Percentiles rank a stretch among this genome's conserved stretches.
Conservation (phyloP, 345 rosid species). For the Gossypium herbaceum region DNA sequence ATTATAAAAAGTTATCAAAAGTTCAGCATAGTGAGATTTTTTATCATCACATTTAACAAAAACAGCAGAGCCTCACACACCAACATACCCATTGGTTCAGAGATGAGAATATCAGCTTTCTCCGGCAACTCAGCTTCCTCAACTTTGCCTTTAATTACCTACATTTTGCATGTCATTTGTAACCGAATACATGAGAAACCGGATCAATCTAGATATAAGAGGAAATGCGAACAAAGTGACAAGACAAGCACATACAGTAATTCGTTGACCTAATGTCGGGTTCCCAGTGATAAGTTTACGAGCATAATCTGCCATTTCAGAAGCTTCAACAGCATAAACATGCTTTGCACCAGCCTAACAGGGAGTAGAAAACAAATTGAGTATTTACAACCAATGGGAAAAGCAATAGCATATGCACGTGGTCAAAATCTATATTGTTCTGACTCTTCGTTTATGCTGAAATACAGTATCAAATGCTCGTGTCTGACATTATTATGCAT, state of each 20-base stretch:
- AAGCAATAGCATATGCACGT: neutral
- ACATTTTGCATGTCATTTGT: constrained; percentile 19
- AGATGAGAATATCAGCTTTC: constrained; percentile 92
- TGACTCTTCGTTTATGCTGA: no score
- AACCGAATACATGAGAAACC: constrained; percentile 14
- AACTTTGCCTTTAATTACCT: constrained; percentile 95
- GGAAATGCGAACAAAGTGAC: constrained; percentile 7
- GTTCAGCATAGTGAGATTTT: neutral
- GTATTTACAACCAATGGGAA: neutral
- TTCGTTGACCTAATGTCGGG: constrained; percentile 71
- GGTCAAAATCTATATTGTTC: no score
- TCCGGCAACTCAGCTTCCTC: constrained; percentile 97
- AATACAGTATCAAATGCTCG: no score
- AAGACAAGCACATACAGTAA: constrained; percentile 58
- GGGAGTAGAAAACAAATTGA: neutral
- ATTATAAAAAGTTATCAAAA: neutral
- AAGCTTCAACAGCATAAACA: constrained; percentile 99
- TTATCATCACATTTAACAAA: neutral
- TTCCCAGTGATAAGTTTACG: constrained; percentile 90
- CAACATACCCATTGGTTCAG: constrained; percentile 93
- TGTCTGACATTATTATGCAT: no score
- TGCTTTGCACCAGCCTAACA: constrained; percentile 97
- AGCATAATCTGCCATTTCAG: constrained; percentile 99
- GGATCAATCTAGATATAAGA: neutral
- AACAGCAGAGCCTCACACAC: constrained; percentile 8